Percentiles rank a stretch among this genome's conserved stretches.
phyloP scores from a whole-genome alignment of 2,329 filamentous ascomycete species.

The Dothidotthia symphoricarpi region DNA sequence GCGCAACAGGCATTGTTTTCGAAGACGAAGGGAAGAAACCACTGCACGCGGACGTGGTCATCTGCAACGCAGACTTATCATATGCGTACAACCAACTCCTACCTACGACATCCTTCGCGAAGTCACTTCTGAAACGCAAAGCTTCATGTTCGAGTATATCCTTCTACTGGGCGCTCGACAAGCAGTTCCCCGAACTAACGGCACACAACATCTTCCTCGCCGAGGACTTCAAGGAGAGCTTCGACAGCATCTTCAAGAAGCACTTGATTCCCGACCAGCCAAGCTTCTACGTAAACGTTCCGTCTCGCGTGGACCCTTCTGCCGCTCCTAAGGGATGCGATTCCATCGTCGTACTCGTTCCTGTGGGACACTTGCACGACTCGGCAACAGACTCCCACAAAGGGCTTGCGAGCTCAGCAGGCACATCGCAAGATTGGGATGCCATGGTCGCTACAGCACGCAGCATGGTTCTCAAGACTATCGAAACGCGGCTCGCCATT shows the following conservation, averaged over 20 bases:
- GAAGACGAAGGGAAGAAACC: constrained; percentile 53
- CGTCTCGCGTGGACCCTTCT: constrained; percentile 64
- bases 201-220: constrained; percentile 78
- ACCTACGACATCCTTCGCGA: constrained; percentile 49
- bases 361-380: constrained; percentile 64
- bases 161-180: constrained; percentile 71
- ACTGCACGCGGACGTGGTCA: constrained; percentile 63
- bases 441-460: constrained; percentile 60
- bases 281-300: constrained; percentile 76
- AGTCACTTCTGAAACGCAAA: constrained; percentile 49
- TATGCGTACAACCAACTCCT: constrained; percentile 73
- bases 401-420: constrained; percentile 42
- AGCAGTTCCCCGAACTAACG: constrained; percentile 60
- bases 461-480: constrained; percentile 59
- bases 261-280: constrained; percentile 66
- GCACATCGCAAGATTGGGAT: constrained; percentile 59
- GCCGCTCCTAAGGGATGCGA: constrained; percentile 67
- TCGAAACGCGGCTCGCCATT: constrained; percentile 60
- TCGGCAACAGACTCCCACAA: constrained; percentile 41
- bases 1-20: constrained; percentile 60
- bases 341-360: constrained; percentile 67
- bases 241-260: constrained; percentile 71
- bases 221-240: constrained; percentile 69
- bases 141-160: constrained; percentile 71
- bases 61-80: constrained; percentile 71